These are phyloP conservation scores for Backusella luteola DNA, from an alignment of 192 early-diverging fungal genomes.

Conservation along the genomic window DNA sequence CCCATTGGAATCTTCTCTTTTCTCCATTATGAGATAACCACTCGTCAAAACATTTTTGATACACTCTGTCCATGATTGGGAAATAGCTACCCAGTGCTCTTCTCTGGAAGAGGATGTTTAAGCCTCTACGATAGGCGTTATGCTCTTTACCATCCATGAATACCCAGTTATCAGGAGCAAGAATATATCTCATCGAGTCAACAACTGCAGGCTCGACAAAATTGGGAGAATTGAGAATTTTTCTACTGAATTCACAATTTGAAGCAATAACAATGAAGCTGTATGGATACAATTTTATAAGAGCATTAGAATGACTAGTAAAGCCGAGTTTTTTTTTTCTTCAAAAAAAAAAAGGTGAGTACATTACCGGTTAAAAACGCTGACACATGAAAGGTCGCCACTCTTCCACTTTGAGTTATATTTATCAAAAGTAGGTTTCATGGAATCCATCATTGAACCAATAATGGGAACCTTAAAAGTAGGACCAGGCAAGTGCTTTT, in stretches of 20 bases:
- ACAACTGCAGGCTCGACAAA: slow-evolving; percentile 34
- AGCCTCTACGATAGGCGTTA: slow-evolving; percentile 35
- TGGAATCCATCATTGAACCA: slow-evolving; percentile 39
- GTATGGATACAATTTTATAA: not conserved
- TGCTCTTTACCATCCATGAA: slow-evolving; percentile 40
- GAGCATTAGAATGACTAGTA: not conserved
- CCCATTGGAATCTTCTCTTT: slow-evolving; percentile 28
- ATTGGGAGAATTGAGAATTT: slow-evolving; percentile 40
- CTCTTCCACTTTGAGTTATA: slow-evolving; percentile 46
- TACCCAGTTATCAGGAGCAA: slow-evolving; percentile 40
- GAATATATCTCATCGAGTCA: slow-evolving; percentile 40
- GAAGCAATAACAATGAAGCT: slow-evolving; percentile 47
- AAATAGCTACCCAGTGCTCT: slow-evolving; percentile 38
- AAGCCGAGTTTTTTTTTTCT: not conserved
- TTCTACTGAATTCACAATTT: slow-evolving; percentile 39
- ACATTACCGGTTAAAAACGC: slow-evolving; percentile 42
- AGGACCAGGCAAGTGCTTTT: slow-evolving; percentile 37
- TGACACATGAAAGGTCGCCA: slow-evolving; percentile 38
- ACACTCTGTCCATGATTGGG: slow-evolving; percentile 36
- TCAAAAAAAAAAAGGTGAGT: not conserved
- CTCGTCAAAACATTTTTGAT: slow-evolving; percentile 38
- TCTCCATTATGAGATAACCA: slow-evolving; percentile 34
- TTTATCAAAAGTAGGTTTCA: slow-evolving; percentile 46
- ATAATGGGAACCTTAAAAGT: slow-evolving; percentile 39
- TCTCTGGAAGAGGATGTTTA: slow-evolving; percentile 38